phyloP scores from a whole-genome alignment of 163 green algal species.

The Prototheca wickerhamii region DNA sequence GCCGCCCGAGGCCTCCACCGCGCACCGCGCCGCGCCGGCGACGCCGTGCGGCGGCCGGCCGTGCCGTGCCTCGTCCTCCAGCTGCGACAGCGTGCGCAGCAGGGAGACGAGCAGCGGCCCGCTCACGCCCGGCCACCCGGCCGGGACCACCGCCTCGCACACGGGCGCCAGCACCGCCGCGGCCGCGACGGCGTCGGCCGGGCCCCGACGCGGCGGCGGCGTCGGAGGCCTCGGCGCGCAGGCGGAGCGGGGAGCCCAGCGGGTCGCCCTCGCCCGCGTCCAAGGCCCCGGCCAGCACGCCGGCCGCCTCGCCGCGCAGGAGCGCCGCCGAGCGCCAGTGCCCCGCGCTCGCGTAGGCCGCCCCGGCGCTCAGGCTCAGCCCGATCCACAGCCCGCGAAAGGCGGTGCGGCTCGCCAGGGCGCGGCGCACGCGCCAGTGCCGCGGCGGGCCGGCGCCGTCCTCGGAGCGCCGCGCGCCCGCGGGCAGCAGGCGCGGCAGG shows the following conservation, averaged over 20 bases:
- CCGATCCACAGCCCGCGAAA: slow-evolving; percentile 27
- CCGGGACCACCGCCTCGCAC: too few species aligned
- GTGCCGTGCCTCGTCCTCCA: too few species aligned
- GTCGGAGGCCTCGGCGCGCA: not conserved
- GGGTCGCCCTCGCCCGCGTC: not conserved
- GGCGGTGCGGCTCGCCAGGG: slow-evolving; percentile 13
- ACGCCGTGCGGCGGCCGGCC: too few species aligned
- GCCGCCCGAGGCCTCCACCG: not conserved
- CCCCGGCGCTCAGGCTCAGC: slow-evolving; percentile 25
- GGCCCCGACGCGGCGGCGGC: slow-evolving; percentile 7
- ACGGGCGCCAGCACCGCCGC: too few species aligned
- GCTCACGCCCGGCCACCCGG: too few species aligned
- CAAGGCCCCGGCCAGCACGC: slow-evolving; percentile 14
- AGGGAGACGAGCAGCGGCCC: too few species aligned
- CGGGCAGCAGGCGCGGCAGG: not conserved
- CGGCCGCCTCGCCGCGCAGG: slow-evolving; percentile 31
- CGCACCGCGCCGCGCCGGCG: slow-evolving; percentile 1
- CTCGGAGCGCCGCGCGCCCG: too few species aligned
- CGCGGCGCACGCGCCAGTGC: slow-evolving; percentile 31
- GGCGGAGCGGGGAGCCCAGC: not conserved
- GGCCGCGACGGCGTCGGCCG: slow-evolving; percentile 11
- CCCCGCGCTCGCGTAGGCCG: slow-evolving; percentile 22
- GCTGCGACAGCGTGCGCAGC: too few species aligned
- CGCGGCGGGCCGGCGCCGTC: not conserved
- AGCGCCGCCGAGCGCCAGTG: slow-evolving; percentile 14